These are phyloP conservation scores for Tolypocladium ovalisporum DNA, from an alignment of 2,329 filamentous ascomycete genomes.

Conservation along the genomic window DNA sequence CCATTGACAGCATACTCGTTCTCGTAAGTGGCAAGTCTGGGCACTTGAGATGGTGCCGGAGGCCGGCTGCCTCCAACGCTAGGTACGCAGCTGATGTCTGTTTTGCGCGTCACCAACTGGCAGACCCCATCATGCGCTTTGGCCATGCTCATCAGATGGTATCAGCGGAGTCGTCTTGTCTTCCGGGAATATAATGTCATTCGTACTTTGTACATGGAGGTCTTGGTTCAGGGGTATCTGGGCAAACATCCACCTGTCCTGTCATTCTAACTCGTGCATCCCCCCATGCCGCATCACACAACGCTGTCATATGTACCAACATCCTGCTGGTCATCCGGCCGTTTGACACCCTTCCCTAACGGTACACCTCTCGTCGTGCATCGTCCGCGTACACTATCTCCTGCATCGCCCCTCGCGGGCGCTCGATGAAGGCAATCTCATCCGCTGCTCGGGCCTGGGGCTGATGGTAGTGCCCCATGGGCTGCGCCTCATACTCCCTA, in stretches of 20 bases:
- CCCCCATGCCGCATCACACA: neutral
- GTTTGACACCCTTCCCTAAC: slow-evolving; percentile 8
- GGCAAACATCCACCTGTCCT: neutral
- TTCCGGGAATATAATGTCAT: neutral
- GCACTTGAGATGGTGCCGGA: too few species aligned
- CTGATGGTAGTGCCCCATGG: slow-evolving; percentile 2
- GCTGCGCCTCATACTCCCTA: slow-evolving; percentile 18
- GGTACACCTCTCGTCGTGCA: slow-evolving; percentile 23
- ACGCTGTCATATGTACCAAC: neutral
- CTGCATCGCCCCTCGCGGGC: slow-evolving; percentile 26
- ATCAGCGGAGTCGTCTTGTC: neutral
- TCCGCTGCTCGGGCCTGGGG: slow-evolving; percentile 15
- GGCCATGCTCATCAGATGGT: neutral
- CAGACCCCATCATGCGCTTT: neutral
- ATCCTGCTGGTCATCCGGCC: neutral
- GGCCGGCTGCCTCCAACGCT: too few species aligned
- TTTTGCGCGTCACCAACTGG: too few species aligned
- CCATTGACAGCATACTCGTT: too few species aligned
- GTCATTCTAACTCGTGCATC: neutral
- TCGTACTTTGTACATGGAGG: neutral
- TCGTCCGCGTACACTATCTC: slow-evolving; percentile 36
- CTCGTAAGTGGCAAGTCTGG: neutral
- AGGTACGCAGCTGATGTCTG: too few species aligned
- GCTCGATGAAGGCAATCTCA: slow-evolving; percentile 34
- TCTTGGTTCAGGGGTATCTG: neutral